phyloP scores from a whole-genome alignment of 192 early-diverging fungal genomes.

The Spizellomyces punctatus region DNA sequence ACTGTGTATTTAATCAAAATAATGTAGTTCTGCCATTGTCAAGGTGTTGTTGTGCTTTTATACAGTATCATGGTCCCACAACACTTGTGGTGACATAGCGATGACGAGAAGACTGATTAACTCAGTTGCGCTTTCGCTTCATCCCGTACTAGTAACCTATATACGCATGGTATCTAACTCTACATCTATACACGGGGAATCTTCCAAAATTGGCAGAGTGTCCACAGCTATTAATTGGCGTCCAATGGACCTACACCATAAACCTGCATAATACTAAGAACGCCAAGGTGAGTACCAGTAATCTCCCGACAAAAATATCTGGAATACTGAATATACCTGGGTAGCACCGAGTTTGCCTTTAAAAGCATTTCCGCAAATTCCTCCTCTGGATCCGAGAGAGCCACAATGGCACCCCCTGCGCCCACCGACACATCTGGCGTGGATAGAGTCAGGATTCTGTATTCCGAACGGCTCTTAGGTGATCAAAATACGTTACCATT shows the following conservation, averaged over 20 bases:
- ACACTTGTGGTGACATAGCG: too few relatives aligned
- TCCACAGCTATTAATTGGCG: neutral
- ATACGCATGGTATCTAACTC: too few relatives aligned
- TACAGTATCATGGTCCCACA: too few relatives aligned
- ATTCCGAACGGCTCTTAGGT: neutral
- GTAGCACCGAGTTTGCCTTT: slow-evolving; percentile 62
- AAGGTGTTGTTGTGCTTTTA: too few relatives aligned
- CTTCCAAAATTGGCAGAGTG: too few relatives aligned
- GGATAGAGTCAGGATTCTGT: neutral
- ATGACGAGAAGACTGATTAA: too few relatives aligned
- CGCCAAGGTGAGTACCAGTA: neutral
- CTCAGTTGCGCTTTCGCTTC: too few relatives aligned
- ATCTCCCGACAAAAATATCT: neutral
- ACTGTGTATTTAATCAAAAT: too few relatives aligned
- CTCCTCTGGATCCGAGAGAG: slow-evolving; percentile 78
- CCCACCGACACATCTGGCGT: slow-evolving; percentile 72
- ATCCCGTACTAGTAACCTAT: too few relatives aligned
- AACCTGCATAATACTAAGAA: neutral
- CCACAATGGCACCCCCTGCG: slow-evolving; percentile 91
- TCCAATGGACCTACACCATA: neutral
- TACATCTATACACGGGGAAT: too few relatives aligned
- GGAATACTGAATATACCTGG: slow-evolving; percentile 29
- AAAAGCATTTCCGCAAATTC: slow-evolving; percentile 89
- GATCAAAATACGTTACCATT: slow-evolving; percentile 1
- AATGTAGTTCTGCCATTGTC: too few relatives aligned